phyloP scores from a whole-genome alignment of 352 stramenopile genomes.

The Phytopythium vexans region DNA sequence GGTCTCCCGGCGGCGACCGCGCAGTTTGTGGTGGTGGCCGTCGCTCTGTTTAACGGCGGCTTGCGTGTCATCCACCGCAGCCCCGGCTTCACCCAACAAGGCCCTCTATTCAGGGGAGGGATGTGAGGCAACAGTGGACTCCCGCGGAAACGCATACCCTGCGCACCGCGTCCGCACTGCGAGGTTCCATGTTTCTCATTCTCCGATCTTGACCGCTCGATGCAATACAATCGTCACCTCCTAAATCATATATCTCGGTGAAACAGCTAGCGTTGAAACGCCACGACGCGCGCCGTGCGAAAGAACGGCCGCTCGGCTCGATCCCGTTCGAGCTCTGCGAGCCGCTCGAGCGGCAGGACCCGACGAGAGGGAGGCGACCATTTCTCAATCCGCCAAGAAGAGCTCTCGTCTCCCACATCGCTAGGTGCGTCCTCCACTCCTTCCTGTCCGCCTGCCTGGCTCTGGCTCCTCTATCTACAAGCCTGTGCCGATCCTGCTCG shows the following conservation, averaged over 20 bases:
- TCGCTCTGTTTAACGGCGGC: constrained; percentile 1
- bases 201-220: background rate
- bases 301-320: constrained; percentile 1
- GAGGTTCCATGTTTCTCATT: too few species aligned
- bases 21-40: background rate
- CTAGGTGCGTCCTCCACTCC: constrained; percentile 11
- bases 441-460: background rate
- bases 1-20: background rate
- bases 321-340: background rate
- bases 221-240: background rate
- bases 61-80: constrained; percentile 6
- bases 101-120: constrained; percentile 1
- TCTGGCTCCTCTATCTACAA: constrained; percentile 1
- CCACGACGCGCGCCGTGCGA: background rate
- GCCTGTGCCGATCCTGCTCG: too few species aligned
- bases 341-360: background rate
- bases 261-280: constrained; percentile 3
- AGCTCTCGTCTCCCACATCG: constrained; percentile 5
- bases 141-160: background rate
- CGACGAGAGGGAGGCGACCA: constrained; percentile 7
- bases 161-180: background rate
- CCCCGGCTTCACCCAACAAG: constrained; percentile 3
- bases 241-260: background rate
- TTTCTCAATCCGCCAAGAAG: constrained; percentile 31
- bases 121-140: background rate